Conservation (phyloP, 345 rosid genomes). For the Viola odorata region DNA sequence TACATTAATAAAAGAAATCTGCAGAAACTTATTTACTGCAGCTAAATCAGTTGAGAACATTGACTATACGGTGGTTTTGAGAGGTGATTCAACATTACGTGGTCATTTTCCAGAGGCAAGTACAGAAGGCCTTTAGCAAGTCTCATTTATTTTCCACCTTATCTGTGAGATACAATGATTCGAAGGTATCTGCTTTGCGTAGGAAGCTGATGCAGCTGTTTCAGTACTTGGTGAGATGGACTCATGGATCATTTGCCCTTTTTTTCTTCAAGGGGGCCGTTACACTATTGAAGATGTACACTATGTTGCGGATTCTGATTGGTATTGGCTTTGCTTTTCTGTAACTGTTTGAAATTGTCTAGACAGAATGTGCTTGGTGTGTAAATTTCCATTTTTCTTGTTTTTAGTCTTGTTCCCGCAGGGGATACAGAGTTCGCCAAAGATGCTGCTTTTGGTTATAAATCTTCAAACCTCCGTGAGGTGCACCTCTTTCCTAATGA, state of each 20-base stretch:
- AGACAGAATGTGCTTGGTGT: not conserved
- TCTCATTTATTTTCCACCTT: conserved; percentile 4
- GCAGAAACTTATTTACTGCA: conserved; percentile 60
- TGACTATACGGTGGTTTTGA: conserved; percentile 73
- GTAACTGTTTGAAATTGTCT: not conserved
- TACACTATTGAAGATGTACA: conserved; percentile 81
- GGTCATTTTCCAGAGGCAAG: conserved; percentile 98
- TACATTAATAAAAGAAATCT: conserved; percentile 61
- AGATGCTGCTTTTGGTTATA: conserved; percentile 88
- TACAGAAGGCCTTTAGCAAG: conserved; percentile 10
- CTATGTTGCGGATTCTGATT: conserved; percentile 84
- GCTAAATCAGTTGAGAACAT: conserved; percentile 51
- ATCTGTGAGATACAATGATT: conserved; percentile 5
- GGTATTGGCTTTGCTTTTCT: conserved; percentile 35
- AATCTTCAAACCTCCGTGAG: conserved; percentile 85
- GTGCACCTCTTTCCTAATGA: conserved; percentile 30
- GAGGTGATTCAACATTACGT: conserved; percentile 96
- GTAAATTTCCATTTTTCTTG: conserved; percentile 11
- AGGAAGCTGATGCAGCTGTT: conserved; percentile 92
- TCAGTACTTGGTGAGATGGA: conserved; percentile 90
- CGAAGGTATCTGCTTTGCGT: conserved; percentile 17
- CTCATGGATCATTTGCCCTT: conserved; percentile 93
- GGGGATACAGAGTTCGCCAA: conserved; percentile 97
- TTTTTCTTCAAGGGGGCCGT: conserved; percentile 98
- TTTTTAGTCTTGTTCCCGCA: conserved; percentile 78